Evolutionary conservation across 805 yeast species (phyloP), one percentile per base, ranked within the genome.

Genomic region (Barnettozyma sucrosica): DNA sequence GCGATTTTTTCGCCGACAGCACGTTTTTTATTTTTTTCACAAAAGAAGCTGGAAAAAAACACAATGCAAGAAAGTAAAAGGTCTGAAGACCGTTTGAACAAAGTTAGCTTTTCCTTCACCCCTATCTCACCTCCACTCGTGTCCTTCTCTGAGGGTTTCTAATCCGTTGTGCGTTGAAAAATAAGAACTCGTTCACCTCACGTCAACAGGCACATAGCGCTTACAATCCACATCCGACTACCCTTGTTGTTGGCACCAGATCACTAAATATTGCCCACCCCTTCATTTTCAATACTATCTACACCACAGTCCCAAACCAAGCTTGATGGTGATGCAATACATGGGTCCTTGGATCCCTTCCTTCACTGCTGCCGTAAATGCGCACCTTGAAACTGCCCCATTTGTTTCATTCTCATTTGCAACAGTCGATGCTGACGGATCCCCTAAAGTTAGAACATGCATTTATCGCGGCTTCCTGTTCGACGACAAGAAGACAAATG

Each of bases 301-400:
- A 34, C 40, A 23, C 2, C 40, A 13, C 40, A 20, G 14, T 11
- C 37, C 6, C 10, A 10, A 37, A 37, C 23, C 16, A 10, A 21
- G 13, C 18, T 20, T 6, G 28, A 46, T 46, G 49, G 49, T 46
- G 5, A 58, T 61, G 59, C 70, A 70, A 53, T 70, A 67, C 45
- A 72, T 79, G 75, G 90, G 88, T 25, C 85, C 89, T 3, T 85
- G 95, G 95, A 82, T 80, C 56, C 87, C 92, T 9, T 60, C 76
- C 10, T 81, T 85, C 55, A 68, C 70, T 26, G 72, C 74, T 48
- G 78, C 85, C 11, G 58, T 80, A 20, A 70, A 73, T 20, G 67
- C 75, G 30, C 82, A 78, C 50, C 55, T 62, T 20, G 71, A 67
- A 45, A 50, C 63, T 0, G 63, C 64, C 18, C 80, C 80, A 2